Evolutionary conservation across 768 basidiomycete genomes (phyloP).

Genomic region (Stropharia rugosoannulata): DNA sequence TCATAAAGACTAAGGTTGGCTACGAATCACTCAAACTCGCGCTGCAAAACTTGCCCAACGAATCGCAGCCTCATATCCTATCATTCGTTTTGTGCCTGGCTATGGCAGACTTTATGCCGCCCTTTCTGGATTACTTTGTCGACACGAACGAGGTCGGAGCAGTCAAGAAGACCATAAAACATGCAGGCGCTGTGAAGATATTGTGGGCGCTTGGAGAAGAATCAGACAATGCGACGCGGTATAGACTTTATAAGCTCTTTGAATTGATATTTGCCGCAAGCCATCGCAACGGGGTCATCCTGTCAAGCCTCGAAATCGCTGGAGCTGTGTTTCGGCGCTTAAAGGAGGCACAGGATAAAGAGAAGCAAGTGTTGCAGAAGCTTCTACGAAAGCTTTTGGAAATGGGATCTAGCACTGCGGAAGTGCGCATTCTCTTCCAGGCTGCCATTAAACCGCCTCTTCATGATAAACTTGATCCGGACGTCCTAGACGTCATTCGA

Average conservation of each 20-base stretch:
- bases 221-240: constrained; percentile 30
- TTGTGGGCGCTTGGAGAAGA: constrained; percentile 49
- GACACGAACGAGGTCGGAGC: constrained; percentile 38
- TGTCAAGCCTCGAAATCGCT: constrained; percentile 60
- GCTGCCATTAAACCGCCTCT: constrained; percentile 45
- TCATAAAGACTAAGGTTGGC: constrained; percentile 52
- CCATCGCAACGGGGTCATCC: constrained; percentile 70
- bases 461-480: constrained; percentile 53
- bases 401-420: constrained; percentile 66
- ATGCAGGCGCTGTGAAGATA: constrained; percentile 61
- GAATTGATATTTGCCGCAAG: constrained; percentile 59
- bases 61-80: constrained; percentile 43
- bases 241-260: constrained; percentile 56
- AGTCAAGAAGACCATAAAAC: constrained; percentile 46
- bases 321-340: constrained; percentile 41
- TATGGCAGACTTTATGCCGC: constrained; percentile 55
- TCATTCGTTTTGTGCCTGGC: constrained; percentile 71
- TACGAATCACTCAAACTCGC: constrained; percentile 65
- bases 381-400: constrained; percentile 70
- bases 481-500: constrained; percentile 70
- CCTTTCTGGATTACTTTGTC: constrained; percentile 53
- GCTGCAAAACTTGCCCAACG: constrained; percentile 47
- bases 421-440: constrained; percentile 66
- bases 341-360: constrained; percentile 36
- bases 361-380: constrained; percentile 58